Evolutionary conservation across 2,329 filamentous ascomycete species (phyloP), one percentile per base, ranked within the genome.

Genomic region (Nemania diffusa): DNA sequence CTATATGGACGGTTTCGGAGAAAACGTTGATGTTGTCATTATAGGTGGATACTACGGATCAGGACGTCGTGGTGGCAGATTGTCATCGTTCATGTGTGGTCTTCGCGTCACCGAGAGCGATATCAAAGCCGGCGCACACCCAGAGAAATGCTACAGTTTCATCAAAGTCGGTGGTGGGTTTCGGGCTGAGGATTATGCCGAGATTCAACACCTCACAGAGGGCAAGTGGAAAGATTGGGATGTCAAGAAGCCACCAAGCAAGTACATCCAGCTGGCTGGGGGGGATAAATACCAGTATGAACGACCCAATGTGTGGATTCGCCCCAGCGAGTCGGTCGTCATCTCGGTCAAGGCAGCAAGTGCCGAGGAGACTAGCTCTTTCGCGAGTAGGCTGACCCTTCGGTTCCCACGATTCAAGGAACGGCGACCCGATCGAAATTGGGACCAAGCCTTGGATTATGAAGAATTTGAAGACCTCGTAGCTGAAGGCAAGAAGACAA

Each of bases 91-190:
- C 76, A 79, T 99, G n/a, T 97, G 95, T 75, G 96, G 94, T 0
- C 82, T 99, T 8, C 87, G 93, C 29, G 90, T 91, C 0, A 90
- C 93, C 58, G 87, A 91, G 71, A 87, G 90, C 68, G 86, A 92
- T 34, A 85, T 91, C 37, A 81, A 84, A 40, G 81, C 83, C 2
- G 87, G 87, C 1, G 83, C 82, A 5, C 86, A 89, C 68, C 86
- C 89, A 0, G 91, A 92, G 79, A 94, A 93, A 78, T 97, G 90
- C 75, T 92, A 90, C 74, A 97, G 94, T n/a, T 97, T 99, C 81
- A 97, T 94, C 85, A 97, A 96, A 79, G 96, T 99, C 17, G 96
- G 96, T n/a, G 96, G 96, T 60, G 96, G 96, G 0, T 94, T 98
- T 78, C 90, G 88, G 15, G 91, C 89, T 0, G 88, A 92, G 59